Percentiles rank a stretch among this genome's conserved stretches.
Evolutionary conservation across 352 stramenopile species (phyloP).

Genomic region (Pythium phragmiticola): DNA sequence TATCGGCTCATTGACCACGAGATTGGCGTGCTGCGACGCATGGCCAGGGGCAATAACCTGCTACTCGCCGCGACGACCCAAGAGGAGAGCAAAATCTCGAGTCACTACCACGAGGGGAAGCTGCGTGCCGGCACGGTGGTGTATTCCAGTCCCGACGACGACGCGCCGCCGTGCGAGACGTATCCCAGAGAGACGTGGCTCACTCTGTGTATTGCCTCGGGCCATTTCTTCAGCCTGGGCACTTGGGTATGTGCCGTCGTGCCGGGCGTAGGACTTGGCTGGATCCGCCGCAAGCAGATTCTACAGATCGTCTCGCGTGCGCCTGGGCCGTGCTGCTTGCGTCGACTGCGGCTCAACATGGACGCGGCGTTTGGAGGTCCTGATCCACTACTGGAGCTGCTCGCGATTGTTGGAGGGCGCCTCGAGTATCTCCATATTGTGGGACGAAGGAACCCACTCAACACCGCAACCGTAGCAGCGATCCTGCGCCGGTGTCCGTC

Average conservation of each 20-base stretch:
- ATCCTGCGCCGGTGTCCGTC: conserved; percentile 3
- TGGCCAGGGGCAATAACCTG: conserved; percentile 3
- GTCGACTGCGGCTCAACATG: background rate
- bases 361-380: conserved; percentile 5
- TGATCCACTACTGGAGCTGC: background rate
- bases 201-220: background rate
- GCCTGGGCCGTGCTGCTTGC: background rate
- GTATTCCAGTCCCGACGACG: background rate
- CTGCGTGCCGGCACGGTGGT: background rate
- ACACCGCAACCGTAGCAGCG: background rate
- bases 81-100: background rate
- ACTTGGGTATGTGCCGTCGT: conserved; percentile 3
- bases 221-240: background rate
- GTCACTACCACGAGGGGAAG: background rate
- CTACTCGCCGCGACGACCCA: background rate
- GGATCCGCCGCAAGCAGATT: conserved; percentile 1
- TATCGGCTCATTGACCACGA: background rate
- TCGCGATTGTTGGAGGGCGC: background rate
- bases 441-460: background rate
- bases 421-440: conserved; percentile 7
- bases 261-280: conserved; percentile 1
- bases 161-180: background rate
- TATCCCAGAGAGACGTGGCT: background rate
- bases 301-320: background rate
- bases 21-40: background rate